These are phyloP conservation scores for Botrytis tulipae DNA, from an alignment of 2,329 filamentous ascomycete species.

Conservation along the genomic window DNA sequence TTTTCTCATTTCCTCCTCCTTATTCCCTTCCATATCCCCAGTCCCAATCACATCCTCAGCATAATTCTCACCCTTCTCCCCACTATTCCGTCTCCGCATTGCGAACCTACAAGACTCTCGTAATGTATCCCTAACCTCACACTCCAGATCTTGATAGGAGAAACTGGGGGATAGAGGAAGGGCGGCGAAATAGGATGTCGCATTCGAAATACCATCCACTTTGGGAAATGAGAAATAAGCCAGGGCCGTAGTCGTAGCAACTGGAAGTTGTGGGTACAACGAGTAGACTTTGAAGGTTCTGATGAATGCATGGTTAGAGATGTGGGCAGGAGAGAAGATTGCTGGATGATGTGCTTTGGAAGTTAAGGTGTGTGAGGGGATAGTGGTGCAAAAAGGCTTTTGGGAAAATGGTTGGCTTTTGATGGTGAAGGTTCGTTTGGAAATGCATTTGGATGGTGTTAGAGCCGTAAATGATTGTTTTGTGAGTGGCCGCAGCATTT, in stretches of 20 bases:
- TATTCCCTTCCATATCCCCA: neutral
- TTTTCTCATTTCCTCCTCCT: neutral
- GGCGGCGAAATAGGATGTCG: neutral
- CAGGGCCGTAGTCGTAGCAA: neutral
- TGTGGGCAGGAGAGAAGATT: neutral
- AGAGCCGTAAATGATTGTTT: neutral
- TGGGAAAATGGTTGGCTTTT: neutral
- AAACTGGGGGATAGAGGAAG: neutral
- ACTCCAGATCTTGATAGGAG: neutral
- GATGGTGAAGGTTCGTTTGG: neutral
- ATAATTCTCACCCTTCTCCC: neutral
- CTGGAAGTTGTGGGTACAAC: neutral
- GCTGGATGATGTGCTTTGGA: neutral
- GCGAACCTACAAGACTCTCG: neutral
- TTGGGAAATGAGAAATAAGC: neutral
- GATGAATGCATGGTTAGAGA: neutral
- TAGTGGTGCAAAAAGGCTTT: rapidly evolving
- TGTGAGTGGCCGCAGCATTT: neutral
- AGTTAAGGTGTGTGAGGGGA: neutral
- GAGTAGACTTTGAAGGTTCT: neutral
- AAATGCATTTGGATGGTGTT: neutral
- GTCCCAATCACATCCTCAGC: neutral
- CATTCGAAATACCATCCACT: rapidly evolving
- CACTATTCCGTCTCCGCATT: neutral
- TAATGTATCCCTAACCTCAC: neutral